Evolutionary conservation across 192 early-diverging fungal genomes (phyloP).

Genomic region (Powellomyces hirtus): DNA sequence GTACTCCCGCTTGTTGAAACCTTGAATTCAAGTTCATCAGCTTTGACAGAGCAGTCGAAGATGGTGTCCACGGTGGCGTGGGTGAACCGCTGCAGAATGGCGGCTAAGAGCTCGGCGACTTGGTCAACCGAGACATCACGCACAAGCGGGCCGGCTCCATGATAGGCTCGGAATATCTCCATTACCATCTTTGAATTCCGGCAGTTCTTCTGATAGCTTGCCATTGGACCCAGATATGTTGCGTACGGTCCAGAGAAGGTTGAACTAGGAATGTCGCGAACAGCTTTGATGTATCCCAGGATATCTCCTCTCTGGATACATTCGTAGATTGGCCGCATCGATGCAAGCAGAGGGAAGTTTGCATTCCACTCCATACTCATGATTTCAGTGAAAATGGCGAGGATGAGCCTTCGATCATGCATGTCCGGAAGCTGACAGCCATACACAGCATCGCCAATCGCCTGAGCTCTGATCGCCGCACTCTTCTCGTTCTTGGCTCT

Average conservation of each 20-base stretch:
- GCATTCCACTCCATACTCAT: neutral
- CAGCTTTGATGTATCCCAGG: neutral
- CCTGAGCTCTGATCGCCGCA: neutral
- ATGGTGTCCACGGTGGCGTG: neutral
- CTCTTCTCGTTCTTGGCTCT: neutral
- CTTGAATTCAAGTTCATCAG: neutral
- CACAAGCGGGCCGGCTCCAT: no score
- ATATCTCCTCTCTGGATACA: conserved; percentile 10
- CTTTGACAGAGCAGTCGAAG: neutral
- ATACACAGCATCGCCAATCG: conserved; percentile 5
- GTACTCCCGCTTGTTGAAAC: neutral
- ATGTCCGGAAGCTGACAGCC: neutral
- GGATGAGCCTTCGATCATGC: neutral
- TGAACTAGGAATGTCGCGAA: neutral
- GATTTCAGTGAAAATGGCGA: conserved; percentile 1
- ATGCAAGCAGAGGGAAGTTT: neutral
- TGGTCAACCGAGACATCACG: neutral
- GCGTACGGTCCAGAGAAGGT: neutral
- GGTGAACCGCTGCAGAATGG: neutral
- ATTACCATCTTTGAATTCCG: neutral
- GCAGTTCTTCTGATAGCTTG: neutral
- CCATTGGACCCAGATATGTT: neutral
- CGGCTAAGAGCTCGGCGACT: neutral
- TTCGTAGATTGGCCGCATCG: neutral
- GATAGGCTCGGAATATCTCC: neutral